These are phyloP conservation scores for Penicillium corylophilum DNA, from an alignment of 2,329 filamentous ascomycete species.

Conservation along the genomic window DNA sequence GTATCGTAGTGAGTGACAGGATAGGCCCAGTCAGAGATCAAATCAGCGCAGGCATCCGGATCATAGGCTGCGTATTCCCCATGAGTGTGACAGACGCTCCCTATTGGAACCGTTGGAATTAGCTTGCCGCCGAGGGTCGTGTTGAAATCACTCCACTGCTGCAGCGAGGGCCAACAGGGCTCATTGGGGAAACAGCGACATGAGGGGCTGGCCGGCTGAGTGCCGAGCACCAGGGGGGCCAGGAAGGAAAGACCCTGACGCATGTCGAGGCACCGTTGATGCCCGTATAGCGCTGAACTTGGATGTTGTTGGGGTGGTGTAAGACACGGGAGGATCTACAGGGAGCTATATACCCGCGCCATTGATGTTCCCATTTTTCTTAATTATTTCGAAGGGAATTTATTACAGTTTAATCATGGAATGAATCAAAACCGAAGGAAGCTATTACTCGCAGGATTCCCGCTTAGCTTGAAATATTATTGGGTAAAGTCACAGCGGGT, in stretches of 20 bases:
- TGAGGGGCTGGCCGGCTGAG: constrained; percentile 22
- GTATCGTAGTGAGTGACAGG: constrained; percentile 23
- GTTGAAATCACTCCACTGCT: constrained; percentile 51
- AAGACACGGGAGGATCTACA: background rate
- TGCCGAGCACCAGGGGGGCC: background rate
- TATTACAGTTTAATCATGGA: background rate
- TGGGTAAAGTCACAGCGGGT: background rate
- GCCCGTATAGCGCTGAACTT: background rate
- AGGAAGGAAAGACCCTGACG: constrained; percentile 3
- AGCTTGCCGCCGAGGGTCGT: constrained; percentile 49
- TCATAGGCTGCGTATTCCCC: constrained; percentile 36
- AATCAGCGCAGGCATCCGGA: constrained; percentile 38
- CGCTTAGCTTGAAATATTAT: background rate
- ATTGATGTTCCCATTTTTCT: background rate
- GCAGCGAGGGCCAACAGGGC: constrained; percentile 48
- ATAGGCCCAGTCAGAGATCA: constrained; percentile 44
- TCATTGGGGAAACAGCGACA: constrained; percentile 51
- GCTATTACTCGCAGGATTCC: background rate
- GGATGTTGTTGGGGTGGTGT: background rate
- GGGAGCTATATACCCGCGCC: background rate
- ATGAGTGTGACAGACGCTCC: constrained; percentile 49
- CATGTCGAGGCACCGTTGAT: background rate
- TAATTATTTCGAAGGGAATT: too few relatives aligned
- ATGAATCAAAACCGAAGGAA: background rate
- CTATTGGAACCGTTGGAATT: constrained; percentile 52